Evolutionary conservation across 768 basidiomycete genomes (phyloP).

Genomic region (Xanthoconium stramineum): DNA sequence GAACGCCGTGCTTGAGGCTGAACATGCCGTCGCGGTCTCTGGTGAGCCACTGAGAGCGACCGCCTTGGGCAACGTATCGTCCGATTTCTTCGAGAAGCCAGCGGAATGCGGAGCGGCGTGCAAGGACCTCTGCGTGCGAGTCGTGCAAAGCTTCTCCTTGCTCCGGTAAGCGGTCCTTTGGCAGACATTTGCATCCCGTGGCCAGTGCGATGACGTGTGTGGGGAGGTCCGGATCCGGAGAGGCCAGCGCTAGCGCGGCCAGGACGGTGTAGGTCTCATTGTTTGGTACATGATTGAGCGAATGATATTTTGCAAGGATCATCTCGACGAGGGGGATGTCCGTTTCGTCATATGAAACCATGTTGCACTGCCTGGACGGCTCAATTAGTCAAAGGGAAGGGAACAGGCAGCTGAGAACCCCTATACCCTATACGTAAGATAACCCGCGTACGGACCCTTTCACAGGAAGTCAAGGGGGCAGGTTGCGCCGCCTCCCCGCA

Average conservation of each 20-base stretch:
- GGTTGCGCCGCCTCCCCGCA: conserved; percentile 6
- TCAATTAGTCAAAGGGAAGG: too few relatives aligned
- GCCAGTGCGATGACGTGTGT: conserved; percentile 65
- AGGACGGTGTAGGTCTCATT: conserved; percentile 60
- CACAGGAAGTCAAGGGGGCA: conserved; percentile 33
- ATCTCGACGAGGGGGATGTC: conserved; percentile 33
- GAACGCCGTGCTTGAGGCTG: conserved; percentile 42
- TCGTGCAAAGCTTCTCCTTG: conserved; percentile 84
- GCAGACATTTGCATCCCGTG: conserved; percentile 86
- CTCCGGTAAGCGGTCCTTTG: conserved; percentile 54
- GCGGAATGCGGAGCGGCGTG: conserved; percentile 69
- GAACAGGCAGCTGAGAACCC: neutral
- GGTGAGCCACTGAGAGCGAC: conserved; percentile 51
- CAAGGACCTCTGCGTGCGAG: conserved; percentile 90
- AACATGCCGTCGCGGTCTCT: conserved; percentile 39
- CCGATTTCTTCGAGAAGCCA: conserved; percentile 78
- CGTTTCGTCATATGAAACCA: conserved; percentile 10
- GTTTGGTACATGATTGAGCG: conserved; percentile 49
- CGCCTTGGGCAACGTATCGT: conserved; percentile 13
- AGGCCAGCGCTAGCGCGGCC: conserved; percentile 52
- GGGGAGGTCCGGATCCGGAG: conserved; percentile 19
- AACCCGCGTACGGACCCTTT: conserved; percentile 3
- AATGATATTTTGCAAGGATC: conserved; percentile 43
- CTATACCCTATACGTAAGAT: conserved; percentile 31
- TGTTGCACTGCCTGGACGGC: neutral